These are phyloP conservation scores for Daedalea quercina DNA, from an alignment of 768 basidiomycete species.

Conservation along the genomic window DNA sequence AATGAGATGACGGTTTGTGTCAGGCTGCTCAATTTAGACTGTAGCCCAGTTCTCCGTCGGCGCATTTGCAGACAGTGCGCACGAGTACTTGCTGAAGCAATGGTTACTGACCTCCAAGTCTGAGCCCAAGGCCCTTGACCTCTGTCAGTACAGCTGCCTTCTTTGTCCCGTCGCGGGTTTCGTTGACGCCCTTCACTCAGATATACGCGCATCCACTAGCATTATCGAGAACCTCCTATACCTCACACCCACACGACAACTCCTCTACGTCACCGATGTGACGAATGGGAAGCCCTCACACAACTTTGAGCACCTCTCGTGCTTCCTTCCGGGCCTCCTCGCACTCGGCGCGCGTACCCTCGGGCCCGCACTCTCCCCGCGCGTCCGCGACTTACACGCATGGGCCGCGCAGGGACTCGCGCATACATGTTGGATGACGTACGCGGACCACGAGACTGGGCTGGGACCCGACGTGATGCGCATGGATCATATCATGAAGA, in stretches of 20 bases:
- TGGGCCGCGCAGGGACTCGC: slow-evolving; percentile 77
- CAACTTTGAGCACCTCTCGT: slow-evolving; percentile 71
- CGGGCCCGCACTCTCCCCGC: slow-evolving; percentile 37
- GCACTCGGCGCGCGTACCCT: slow-evolving; percentile 66
- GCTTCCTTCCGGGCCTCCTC: slow-evolving; percentile 73
- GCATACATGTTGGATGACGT: slow-evolving; percentile 65
- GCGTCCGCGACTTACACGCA: slow-evolving; percentile 46
- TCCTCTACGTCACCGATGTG: slow-evolving; percentile 70
- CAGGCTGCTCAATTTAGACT: background rate
- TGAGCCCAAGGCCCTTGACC: slow-evolving; percentile 53
- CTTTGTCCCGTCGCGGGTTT: background rate
- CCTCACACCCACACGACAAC: slow-evolving; percentile 53
- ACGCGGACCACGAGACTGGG: slow-evolving; percentile 65
- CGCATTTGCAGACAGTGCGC: slow-evolving; percentile 63
- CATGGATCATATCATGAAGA: slow-evolving; percentile 8
- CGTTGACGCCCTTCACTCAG: slow-evolving; percentile 25
- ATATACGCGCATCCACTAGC: slow-evolving; percentile 52
- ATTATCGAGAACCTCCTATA: slow-evolving; percentile 61
- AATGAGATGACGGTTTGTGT: background rate
- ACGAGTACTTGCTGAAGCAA: slow-evolving; percentile 75
- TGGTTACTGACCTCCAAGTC: slow-evolving; percentile 62
- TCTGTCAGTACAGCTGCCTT: slow-evolving; percentile 48
- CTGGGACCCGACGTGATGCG: slow-evolving; percentile 59
- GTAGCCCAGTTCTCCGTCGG: slow-evolving; percentile 46
- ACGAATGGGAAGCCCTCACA: slow-evolving; percentile 29